Percentiles rank a stretch among this genome's conserved stretches.
These are phyloP conservation scores for Termitomyces sp. DNA, from an alignment of 768 basidiomycete species.

Conservation along the genomic window DNA sequence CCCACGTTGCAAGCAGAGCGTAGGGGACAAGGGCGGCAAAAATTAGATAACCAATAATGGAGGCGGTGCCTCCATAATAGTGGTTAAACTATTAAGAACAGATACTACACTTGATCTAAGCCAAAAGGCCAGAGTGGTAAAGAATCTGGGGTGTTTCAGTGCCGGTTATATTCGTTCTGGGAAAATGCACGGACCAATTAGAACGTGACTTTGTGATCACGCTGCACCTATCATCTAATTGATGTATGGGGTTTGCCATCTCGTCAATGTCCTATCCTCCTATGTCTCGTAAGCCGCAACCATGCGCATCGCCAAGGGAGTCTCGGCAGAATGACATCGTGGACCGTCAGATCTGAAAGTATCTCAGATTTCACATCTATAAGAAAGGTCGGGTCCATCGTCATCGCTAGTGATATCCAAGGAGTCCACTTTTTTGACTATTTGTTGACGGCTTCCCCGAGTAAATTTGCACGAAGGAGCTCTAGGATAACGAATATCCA, in stretches of 20 bases:
- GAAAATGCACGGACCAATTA: slow-evolving; percentile 8
- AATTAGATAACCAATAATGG: slow-evolving; percentile 54
- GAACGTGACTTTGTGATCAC: background rate
- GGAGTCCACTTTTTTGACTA: background rate
- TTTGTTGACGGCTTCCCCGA: background rate
- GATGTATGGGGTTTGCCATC: too few relatives aligned
- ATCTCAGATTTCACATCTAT: too few relatives aligned
- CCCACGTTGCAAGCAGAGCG: slow-evolving; percentile 57
- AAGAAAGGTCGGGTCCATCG: too few relatives aligned
- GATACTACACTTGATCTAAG: slow-evolving; percentile 98
- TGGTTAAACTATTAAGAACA: slow-evolving; percentile 86
- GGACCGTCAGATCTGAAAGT: background rate
- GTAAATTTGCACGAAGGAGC: too few relatives aligned
- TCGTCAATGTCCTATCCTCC: too few relatives aligned
- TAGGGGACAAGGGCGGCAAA: slow-evolving; percentile 42
- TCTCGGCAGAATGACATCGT: background rate
- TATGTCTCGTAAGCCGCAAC: background rate
- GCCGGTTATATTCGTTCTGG: slow-evolving; percentile 3
- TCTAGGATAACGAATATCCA: too few relatives aligned
- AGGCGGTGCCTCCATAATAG: slow-evolving; percentile 53
- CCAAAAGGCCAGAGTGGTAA: slow-evolving; percentile 93
- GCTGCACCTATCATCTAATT: too few relatives aligned
- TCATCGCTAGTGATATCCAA: background rate
- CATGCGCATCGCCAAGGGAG: background rate
- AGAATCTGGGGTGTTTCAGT: slow-evolving; percentile 1